Percentiles rank a stretch among this genome's conserved stretches.
Evolutionary conservation across 2,329 filamentous ascomycete genomes (phyloP).

Genomic region (Aspergillus pseudoterreus): DNA sequence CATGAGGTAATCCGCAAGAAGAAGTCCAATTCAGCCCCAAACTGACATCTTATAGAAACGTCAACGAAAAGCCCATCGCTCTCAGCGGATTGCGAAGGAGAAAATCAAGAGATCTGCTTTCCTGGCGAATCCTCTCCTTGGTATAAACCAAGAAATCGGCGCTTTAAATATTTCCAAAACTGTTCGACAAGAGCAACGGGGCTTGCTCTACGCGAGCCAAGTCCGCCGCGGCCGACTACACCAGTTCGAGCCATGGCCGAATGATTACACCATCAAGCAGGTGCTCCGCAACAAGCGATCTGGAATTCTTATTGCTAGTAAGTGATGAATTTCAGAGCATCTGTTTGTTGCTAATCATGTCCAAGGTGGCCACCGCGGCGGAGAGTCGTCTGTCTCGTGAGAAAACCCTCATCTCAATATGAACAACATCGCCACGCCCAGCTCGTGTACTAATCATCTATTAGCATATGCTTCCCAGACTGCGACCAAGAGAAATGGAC

Average conservation of each 20-base stretch:
- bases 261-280: conserved; percentile 26
- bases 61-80: conserved; percentile 21
- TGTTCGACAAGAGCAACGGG: conserved; percentile 24
- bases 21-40: neutral
- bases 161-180: conserved; percentile 12
- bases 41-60: conserved; percentile 24
- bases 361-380: conserved; percentile 27
- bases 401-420: conserved; percentile 2
- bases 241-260: conserved; percentile 26
- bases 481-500: conserved; percentile 28
- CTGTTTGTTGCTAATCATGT: conserved; percentile 11
- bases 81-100: conserved; percentile 28
- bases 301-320: conserved; percentile 36
- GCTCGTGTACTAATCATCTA: conserved; percentile 2
- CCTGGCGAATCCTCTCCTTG: conserved; percentile 27
- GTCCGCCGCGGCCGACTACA: conserved; percentile 28
- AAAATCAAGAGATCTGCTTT: conserved; percentile 29
- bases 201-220: conserved; percentile 30
- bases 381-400: conserved; percentile 30
- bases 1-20: conserved; percentile 29
- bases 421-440: no score
- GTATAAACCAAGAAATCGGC: conserved; percentile 29
- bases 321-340: conserved; percentile 12
- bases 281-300: conserved; percentile 32
- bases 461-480: conserved; percentile 32